phyloP scores from a whole-genome alignment of 768 basidiomycete species.

The Russula sp. region DNA sequence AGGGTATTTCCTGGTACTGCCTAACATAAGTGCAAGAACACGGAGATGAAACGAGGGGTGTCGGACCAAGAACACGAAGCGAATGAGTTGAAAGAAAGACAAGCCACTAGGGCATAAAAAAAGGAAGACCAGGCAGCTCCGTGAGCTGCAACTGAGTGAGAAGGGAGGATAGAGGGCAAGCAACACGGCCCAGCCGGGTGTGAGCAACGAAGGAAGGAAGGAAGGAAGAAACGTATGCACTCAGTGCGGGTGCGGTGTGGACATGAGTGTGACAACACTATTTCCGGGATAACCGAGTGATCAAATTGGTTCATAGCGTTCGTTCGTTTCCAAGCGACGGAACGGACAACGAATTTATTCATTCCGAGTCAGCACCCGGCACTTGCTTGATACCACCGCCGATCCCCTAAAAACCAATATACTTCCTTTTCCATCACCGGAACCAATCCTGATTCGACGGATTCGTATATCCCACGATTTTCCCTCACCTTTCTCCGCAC shows the following conservation, averaged over 20 bases:
- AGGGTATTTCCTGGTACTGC: background rate
- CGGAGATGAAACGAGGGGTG: background rate
- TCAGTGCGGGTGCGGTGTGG: no score
- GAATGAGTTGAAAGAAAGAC: constrained; percentile 24
- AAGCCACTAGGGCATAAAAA: constrained; percentile 42
- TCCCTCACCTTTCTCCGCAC: constrained; percentile 34
- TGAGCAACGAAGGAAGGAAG: background rate
- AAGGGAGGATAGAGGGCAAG: background rate
- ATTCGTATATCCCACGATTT: constrained; percentile 17
- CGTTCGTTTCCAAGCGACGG: background rate
- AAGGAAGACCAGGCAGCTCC: constrained; percentile 28
- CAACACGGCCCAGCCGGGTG: constrained; percentile 21
- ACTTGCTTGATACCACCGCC: constrained; percentile 65
- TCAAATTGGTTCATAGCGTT: no score
- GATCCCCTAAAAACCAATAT: constrained; percentile 53
- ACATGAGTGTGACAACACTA: no score
- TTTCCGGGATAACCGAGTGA: no score
- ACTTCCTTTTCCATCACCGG: constrained; percentile 43
- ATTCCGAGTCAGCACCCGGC: background rate
- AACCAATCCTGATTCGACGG: constrained; percentile 29
- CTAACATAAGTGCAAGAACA: background rate
- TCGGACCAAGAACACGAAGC: constrained; percentile 4
- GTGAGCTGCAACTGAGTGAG: background rate
- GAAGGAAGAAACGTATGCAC: background rate
- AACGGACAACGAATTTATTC: background rate